Evolutionary conservation across 176 grass and related monocot genomes (phyloP), one percentile per base, ranked within the genome.

Genomic region (Cenchrus americanus): DNA sequence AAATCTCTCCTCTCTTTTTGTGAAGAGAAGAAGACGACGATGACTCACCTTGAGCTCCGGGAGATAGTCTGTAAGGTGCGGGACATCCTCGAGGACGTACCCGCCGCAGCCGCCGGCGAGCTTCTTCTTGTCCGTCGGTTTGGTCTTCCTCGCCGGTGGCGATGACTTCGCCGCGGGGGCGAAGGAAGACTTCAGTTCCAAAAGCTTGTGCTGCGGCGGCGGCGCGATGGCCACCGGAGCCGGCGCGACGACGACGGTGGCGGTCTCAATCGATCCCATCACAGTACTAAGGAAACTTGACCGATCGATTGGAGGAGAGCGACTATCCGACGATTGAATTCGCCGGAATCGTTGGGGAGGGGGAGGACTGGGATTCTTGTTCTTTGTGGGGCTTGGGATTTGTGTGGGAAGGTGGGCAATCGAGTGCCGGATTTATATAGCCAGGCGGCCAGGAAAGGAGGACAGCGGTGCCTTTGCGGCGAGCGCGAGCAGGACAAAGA

Each of bases 11-110:
- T 13, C 11, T 37, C 40, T 18, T 67, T 43, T 1, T 23, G 2
- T 14, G 41, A 69, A 15, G 22, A 15, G 22, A 48, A 48, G 5
- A 30, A 14, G 23, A 34, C 7, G 23, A 34, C 7, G 23, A 37
- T 22, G 57, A 64, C 58, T 54, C 65, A 89, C 87, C 48, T 57
- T 71, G 66, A 93, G 86, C 32, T 76, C 53, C 1, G 80, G 88
- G 12, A 93, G 83, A 73, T 91, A 91, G 57, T 96, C 94, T 54
- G 77, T 82, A 70, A 96, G 87, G 72, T 93, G 91, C 41, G 94
- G 94, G 57, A 96, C 91, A 48, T 93, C 94, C 78, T 96, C 94
- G 11, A 93, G 87, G 75, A 96, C 91, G 67, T 91, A 96, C 4
- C 94, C 94, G 15, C 60, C 88, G 40, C 60, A 23, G 50, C 88